A percentile compares a stretch with the other conserved stretches of the same genome.
These are phyloP conservation scores for Phialophora verrucosa DNA, from an alignment of 2,329 filamentous ascomycete species.

Conservation along the genomic window DNA sequence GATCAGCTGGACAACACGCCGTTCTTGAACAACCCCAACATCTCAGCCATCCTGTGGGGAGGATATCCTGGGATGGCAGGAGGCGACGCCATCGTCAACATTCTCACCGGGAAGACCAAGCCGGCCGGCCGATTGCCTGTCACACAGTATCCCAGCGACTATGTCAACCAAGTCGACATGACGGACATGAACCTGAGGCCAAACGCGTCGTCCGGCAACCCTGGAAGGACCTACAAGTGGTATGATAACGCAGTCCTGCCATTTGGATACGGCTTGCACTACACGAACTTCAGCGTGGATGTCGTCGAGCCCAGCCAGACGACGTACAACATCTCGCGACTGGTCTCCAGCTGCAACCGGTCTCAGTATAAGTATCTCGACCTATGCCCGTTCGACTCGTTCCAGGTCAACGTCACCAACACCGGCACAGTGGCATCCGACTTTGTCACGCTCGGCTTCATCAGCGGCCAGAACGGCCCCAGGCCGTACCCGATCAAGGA, in stretches of 20 bases:
- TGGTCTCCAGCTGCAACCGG: constrained; percentile 43
- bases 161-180: constrained; percentile 49
- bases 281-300: constrained; percentile 48
- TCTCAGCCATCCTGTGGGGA: constrained; percentile 52
- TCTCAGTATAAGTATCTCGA: constrained; percentile 42
- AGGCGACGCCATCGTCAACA: constrained; percentile 50
- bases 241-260: constrained; percentile 50
- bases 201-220: constrained; percentile 43
- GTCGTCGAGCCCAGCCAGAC: constrained; percentile 24
- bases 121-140: constrained; percentile 51
- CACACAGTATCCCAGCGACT: constrained; percentile 51
- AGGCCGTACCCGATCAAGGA: constrained; percentile 51
- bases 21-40: constrained; percentile 47
- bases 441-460: constrained; percentile 51
- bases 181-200: constrained; percentile 52
- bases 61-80: constrained; percentile 55
- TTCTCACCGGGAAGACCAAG: constrained; percentile 50
- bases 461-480: constrained; percentile 48
- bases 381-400: constrained; percentile 47
- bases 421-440: constrained; percentile 47
- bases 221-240: constrained; percentile 55
- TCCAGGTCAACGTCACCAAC: constrained; percentile 47
- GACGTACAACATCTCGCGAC: constrained; percentile 45
- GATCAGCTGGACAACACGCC: constrained; percentile 52
- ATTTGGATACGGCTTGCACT: constrained; percentile 54